phyloP scores from a whole-genome alignment of 768 basidiomycete genomes.

The Boletus insuetus region DNA sequence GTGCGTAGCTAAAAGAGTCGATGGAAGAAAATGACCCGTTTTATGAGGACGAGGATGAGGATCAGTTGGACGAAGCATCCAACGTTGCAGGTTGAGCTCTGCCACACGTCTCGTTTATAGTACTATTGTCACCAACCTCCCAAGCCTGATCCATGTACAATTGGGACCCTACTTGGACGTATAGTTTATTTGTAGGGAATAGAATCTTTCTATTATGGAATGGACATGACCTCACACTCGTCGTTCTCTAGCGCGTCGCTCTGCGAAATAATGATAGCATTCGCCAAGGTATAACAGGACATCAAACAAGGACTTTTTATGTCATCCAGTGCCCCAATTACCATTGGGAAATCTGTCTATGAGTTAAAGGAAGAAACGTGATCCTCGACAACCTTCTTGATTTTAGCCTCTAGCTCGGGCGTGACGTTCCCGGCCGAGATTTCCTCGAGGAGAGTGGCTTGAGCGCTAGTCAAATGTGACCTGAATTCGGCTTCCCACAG shows the following conservation, averaged over 20 bases:
- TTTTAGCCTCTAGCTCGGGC: slow-evolving; percentile 87
- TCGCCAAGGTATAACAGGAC: slow-evolving; percentile 26
- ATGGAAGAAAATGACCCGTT: slow-evolving; percentile 72
- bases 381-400: slow-evolving; percentile 92
- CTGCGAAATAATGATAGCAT: slow-evolving; percentile 30
- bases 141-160: neutral
- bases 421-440: slow-evolving; percentile 83
- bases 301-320: slow-evolving; percentile 20
- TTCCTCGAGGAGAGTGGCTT: slow-evolving; percentile 75
- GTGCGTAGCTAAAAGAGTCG: slow-evolving; percentile 62
- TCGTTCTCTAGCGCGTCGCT: neutral
- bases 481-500: slow-evolving; percentile 94
- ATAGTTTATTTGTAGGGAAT: neutral
- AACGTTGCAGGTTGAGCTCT: slow-evolving; percentile 11
- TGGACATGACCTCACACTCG: too few relatives aligned
- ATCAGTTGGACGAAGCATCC: slow-evolving; percentile 17
- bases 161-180: neutral
- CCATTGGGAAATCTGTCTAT: slow-evolving; percentile 32
- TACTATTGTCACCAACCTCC: neutral
- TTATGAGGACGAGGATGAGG: slow-evolving; percentile 49
- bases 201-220: neutral
- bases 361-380: slow-evolving; percentile 80
- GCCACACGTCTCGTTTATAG: neutral
- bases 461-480: slow-evolving; percentile 73
- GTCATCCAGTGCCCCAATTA: slow-evolving; percentile 17